These are phyloP conservation scores for Trifolium pratense DNA, from an alignment of 306 rosid genomes.

Conservation along the genomic window DNA sequence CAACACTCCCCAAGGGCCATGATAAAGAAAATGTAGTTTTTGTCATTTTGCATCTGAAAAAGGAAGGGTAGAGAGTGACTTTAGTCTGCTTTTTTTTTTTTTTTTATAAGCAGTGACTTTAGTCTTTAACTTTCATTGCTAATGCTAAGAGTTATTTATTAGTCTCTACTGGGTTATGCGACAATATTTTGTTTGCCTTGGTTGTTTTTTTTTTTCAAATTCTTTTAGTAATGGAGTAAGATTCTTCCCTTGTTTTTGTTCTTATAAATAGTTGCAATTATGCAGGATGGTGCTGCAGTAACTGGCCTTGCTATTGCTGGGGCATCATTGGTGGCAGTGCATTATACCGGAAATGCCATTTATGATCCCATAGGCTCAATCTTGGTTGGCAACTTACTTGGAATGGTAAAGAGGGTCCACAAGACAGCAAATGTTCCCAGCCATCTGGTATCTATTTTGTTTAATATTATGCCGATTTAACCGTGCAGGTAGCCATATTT, in stretches of 20 bases:
- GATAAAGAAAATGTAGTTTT: conserved; percentile 30
- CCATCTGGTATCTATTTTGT: conserved; percentile 29
- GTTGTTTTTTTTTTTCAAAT: conserved; percentile 27
- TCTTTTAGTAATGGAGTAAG: not conserved
- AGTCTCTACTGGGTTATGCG: conserved; percentile 23
- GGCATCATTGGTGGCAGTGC: conserved; percentile 89
- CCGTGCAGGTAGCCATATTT: conserved; percentile 93
- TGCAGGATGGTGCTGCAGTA: conserved; percentile 99
- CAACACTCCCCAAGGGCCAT: conserved; percentile 9
- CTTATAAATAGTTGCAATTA: conserved; percentile 35
- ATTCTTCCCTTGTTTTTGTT: conserved; percentile 20
- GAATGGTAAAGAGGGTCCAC: conserved; percentile 76
- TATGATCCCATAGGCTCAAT: conserved; percentile 97
- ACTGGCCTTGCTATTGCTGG: conserved; percentile 91
- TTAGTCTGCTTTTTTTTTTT: too few relatives aligned
- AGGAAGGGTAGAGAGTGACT: not conserved
- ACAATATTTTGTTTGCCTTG: conserved; percentile 24
- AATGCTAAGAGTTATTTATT: conserved; percentile 23
- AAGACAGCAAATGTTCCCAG: conserved; percentile 27
- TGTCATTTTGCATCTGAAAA: conserved; percentile 26
- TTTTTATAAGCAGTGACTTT: too few relatives aligned
- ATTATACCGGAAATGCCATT: conserved; percentile 83
- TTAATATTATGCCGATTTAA: conserved; percentile 34
- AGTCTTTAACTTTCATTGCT: conserved; percentile 17
- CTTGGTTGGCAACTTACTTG: conserved; percentile 91